Base-by-base conservation (phyloP, 805 yeast genomes). In the Cyberlindnera euphorbiiphila region DNA sequence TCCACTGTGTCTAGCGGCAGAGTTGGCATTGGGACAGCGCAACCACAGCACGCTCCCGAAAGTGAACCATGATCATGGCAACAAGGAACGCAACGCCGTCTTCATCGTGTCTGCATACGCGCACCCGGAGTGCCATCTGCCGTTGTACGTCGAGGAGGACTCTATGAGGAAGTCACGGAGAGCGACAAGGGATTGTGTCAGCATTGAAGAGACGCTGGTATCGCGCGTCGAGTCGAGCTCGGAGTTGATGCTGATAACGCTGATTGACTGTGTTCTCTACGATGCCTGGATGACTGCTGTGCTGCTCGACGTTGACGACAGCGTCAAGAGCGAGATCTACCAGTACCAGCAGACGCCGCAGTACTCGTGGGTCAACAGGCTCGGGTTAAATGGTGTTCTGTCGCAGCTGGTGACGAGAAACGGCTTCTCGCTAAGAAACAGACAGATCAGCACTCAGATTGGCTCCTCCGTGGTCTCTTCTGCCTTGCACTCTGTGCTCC, bases 121-220 rank as follows among this genome's bases (percentile, higher is more conserved):
- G 2, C 62, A 81, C 1, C 62, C 68, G 2, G 66, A 69, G 39
- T 68, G 69, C 11, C 66, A 68, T 15, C 53, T 81, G 14, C 87
- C 87, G 0, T 57, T 79, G 1, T 59, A 77, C 10, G 59, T 80
- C 2, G 86, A 80, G 48, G 78, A 69, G 45, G 61, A 38, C 26
- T 14, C 29, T 1, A 2, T 55, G 18, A 47, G 57, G 2, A 59
- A 47, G 30, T 18, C 37, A 4, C 37, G 35, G 13, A 57, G 72
- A 32, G 53, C 56, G 18, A 53, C 66, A 9, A 60, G 74, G 41
- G 57, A 66, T 5, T 53, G 66, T 3, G 50, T 61, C 0, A 48
- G 62, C 6, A 58, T 69, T 16, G 61, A 64, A 29, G 64, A 68
- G 12, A 52, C 66, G 18, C 59, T 65, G 28, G 36, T 57, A 11